phyloP scores from a whole-genome alignment of 495 filamentous ascomycete species.

The Echria macrotheca region DNA sequence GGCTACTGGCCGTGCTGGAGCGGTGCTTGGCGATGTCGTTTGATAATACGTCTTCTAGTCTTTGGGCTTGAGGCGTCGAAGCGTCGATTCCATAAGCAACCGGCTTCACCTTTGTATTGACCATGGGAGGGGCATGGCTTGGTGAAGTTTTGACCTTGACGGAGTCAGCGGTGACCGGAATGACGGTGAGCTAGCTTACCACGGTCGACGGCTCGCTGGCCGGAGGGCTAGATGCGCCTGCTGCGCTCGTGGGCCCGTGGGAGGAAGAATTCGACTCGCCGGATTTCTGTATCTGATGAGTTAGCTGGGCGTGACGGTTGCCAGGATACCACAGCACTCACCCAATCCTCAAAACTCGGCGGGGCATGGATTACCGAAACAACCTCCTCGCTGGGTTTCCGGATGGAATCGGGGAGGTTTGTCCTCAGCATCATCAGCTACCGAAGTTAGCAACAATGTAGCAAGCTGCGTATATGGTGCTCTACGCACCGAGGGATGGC shows the following conservation, averaged over 20 bases:
- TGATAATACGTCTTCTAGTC: constrained; percentile 56
- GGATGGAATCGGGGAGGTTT: constrained; percentile 49
- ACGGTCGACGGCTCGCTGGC: constrained; percentile 29
- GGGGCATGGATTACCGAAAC: constrained; percentile 87
- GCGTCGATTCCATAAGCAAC: constrained; percentile 59
- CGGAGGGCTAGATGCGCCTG: constrained; percentile 27
- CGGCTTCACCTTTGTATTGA: constrained; percentile 64
- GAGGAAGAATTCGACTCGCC: constrained; percentile 21
- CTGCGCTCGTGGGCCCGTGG: constrained; percentile 17
- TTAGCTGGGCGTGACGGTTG: constrained; percentile 11
- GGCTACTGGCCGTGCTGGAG: constrained; percentile 53
- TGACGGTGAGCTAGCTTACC: constrained; percentile 20
- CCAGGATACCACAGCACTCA: constrained; percentile 29
- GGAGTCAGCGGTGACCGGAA: constrained; percentile 19
- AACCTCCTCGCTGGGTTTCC: constrained; percentile 62
- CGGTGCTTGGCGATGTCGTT: constrained; percentile 37
- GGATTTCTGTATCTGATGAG: constrained; percentile 28
- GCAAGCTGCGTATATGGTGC: constrained; percentile 11
- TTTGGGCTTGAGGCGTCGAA: constrained; percentile 78
- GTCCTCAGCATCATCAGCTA: constrained; percentile 56
- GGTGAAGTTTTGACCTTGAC: constrained; percentile 23
- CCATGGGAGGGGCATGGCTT: constrained; percentile 54
- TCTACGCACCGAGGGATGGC: constrained; percentile 34
- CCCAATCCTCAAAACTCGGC: constrained; percentile 70
- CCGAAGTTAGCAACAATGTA: constrained; percentile 19